Conservation (phyloP, 768 basidiomycete species). For the Leccinum sublutescens region DNA sequence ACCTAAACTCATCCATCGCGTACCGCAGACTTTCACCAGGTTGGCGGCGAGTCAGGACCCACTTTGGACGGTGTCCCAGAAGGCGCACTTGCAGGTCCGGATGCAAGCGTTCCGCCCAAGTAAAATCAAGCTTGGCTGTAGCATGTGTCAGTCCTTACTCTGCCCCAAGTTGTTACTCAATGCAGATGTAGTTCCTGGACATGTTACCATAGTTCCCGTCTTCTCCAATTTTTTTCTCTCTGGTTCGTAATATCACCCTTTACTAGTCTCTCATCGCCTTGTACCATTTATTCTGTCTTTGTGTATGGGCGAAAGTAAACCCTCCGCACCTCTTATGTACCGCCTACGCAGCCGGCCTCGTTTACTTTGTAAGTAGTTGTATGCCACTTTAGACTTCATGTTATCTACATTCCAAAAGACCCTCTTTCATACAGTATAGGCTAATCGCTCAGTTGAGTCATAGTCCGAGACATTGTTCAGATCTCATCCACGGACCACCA, state of each 20-base stretch:
- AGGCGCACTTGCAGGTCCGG: slow-evolving; percentile 70
- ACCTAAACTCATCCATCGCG: background rate
- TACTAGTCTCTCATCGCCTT: background rate
- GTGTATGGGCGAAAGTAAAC: slow-evolving; percentile 8
- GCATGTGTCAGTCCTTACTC: slow-evolving; percentile 13
- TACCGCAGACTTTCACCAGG: slow-evolving; percentile 74
- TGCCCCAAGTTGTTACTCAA: too few relatives aligned
- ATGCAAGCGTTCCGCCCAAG: slow-evolving; percentile 28
- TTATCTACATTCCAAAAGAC: background rate
- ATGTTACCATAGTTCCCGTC: slow-evolving; percentile 15
- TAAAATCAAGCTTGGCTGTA: slow-evolving; percentile 6
- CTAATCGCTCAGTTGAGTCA: background rate
- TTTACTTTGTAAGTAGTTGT: background rate
- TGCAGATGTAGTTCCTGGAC: slow-evolving; percentile 9
- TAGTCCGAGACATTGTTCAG: background rate
- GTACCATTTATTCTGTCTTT: slow-evolving; percentile 9
- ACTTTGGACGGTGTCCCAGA: slow-evolving; percentile 42
- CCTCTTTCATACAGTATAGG: background rate
- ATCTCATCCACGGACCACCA: background rate
- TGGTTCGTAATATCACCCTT: slow-evolving; percentile 16
- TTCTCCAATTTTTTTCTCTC: slow-evolving; percentile 1
- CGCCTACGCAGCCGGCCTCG: slow-evolving; percentile 12
- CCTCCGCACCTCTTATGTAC: slow-evolving; percentile 7
- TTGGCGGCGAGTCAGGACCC: slow-evolving; percentile 48
- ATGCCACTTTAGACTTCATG: background rate